Base-by-base conservation (phyloP, 164 flowering plant genomes). In the Sedum album region DNA sequence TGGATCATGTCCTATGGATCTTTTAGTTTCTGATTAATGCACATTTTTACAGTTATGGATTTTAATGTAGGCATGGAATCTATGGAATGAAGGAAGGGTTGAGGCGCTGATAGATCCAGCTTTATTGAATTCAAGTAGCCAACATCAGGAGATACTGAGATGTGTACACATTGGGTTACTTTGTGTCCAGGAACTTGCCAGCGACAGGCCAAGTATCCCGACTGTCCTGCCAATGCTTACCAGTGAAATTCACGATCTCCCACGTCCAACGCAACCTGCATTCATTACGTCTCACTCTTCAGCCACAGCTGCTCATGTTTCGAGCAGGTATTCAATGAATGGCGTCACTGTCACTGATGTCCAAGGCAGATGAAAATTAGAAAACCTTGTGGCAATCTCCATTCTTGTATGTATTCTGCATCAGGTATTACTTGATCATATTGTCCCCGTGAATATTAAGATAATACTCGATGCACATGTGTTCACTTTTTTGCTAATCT, bases 101-200 rank as follows among this genome's bases (percentile, higher is more conserved):
- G n/a, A 25, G n/a, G 63, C 38, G 2, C 51, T 78, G 8, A 60
- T 72, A 4, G 76, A 75, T 41, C 42, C 65, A 2, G 14, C 9
- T 18, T 66, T 66, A n/a, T 36, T 51, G 1, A 69, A 51, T n/a
- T 41, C 69, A 44, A 17, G 38, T n/a, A 21, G 28, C 4, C 10
- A 30, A 2, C 28, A 2, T 21, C 44, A 0, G 25, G 82, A 76
- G 33, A 69, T 80, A 1, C 28, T 69, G 70, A 77, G 78, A 69
- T 80, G 83, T 69, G 68, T 80, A 66, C 82, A 82, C 11, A 74
- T 82, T 3, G 81, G 72, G 6, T 53, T 75, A n/a, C 57, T 78
- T 30, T 75, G 80, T 53, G 77, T 77, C 31, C 77, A 74, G 70
- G 84, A 83, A 71, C 36, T 6, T 33, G 70, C 78, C 11, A 35